Percentiles rank a stretch among this genome's conserved stretches.
These are phyloP conservation scores for Diutina neorugosa DNA, from an alignment of 1,139 yeast genomes.

Conservation along the genomic window DNA sequence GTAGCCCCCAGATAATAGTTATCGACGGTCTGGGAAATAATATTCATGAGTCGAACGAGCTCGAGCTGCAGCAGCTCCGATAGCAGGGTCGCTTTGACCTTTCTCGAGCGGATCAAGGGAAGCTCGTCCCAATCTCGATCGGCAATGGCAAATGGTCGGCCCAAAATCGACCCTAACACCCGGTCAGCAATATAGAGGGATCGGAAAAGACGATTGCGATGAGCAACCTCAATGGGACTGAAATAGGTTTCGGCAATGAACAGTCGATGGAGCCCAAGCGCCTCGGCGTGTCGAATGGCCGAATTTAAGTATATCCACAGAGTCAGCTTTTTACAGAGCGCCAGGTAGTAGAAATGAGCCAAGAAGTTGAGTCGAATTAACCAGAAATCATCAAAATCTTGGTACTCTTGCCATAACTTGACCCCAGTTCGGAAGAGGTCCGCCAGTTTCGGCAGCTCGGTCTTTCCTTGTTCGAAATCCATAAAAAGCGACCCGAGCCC, in stretches of 20 bases:
- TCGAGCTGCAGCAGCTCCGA: slow-evolving; percentile 1
- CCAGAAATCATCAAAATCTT: slow-evolving; percentile 1
- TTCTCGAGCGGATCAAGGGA: background rate
- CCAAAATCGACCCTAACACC: slow-evolving; percentile 1
- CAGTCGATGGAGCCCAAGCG: slow-evolving; percentile 2
- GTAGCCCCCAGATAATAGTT: background rate
- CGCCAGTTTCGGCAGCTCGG: slow-evolving; percentile 1
- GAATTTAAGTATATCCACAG: slow-evolving; percentile 3
- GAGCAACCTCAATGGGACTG: background rate
- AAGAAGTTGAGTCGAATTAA: slow-evolving; percentile 2
- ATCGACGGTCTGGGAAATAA: background rate
- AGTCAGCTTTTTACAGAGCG: slow-evolving; percentile 3
- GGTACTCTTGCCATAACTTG: background rate
- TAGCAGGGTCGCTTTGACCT: background rate
- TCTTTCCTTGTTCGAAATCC: background rate
- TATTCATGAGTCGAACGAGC: slow-evolving; percentile 1
- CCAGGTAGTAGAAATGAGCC: slow-evolving; percentile 4
- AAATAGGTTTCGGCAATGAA: background rate
- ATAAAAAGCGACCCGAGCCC: slow-evolving; percentile 2
- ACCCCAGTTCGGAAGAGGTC: slow-evolving; percentile 1
- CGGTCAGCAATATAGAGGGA: background rate
- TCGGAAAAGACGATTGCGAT: slow-evolving; percentile 1
- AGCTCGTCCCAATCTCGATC: slow-evolving; percentile 3
- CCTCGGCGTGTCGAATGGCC: background rate
- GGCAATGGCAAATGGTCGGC: slow-evolving; percentile 1